Conservation (phyloP, 345 rosid species). For the Lumnitzera racemosa region DNA sequence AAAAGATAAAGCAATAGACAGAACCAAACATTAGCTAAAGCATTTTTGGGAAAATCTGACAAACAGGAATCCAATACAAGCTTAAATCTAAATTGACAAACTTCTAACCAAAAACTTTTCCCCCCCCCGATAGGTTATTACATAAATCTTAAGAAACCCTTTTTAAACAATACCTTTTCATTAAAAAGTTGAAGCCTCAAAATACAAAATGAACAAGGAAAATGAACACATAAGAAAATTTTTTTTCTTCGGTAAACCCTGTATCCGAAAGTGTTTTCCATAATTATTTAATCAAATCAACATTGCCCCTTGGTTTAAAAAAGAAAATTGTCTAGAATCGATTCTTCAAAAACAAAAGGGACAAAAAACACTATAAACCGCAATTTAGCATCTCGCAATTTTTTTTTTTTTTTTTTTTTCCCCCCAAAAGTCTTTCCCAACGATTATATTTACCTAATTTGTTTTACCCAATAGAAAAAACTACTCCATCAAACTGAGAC, state of each 20-base stretch:
- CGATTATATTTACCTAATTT: too few relatives aligned
- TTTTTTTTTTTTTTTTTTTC: too few relatives aligned
- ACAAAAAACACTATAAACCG: too few relatives aligned
- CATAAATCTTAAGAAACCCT: constrained; percentile 88
- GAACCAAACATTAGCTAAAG: constrained; percentile 3
- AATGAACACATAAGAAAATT: constrained; percentile 58
- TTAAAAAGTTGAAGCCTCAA: constrained; percentile 88
- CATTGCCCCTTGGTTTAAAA: too few relatives aligned
- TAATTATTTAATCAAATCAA: too few relatives aligned
- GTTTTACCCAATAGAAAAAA: too few relatives aligned
- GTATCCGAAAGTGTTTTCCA: constrained; percentile 74
- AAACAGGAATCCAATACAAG: constrained; percentile 68
- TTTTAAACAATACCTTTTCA: constrained; percentile 86
- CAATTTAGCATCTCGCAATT: too few relatives aligned
- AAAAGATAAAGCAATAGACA: too few relatives aligned
- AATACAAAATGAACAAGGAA: constrained; percentile 70
- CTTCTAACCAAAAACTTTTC: constrained; percentile 40
- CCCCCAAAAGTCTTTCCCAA: too few relatives aligned
- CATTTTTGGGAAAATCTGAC: constrained; percentile 89
- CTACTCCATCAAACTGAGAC: too few relatives aligned
- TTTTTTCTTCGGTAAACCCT: constrained; percentile 68
- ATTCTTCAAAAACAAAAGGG: too few relatives aligned
- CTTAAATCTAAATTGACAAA: constrained; percentile 66
- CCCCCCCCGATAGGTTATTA: constrained; percentile 57
- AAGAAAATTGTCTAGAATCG: too few relatives aligned